Conservation (phyloP, 495 filamentous ascomycete genomes). For the Letharia lupina region DNA sequence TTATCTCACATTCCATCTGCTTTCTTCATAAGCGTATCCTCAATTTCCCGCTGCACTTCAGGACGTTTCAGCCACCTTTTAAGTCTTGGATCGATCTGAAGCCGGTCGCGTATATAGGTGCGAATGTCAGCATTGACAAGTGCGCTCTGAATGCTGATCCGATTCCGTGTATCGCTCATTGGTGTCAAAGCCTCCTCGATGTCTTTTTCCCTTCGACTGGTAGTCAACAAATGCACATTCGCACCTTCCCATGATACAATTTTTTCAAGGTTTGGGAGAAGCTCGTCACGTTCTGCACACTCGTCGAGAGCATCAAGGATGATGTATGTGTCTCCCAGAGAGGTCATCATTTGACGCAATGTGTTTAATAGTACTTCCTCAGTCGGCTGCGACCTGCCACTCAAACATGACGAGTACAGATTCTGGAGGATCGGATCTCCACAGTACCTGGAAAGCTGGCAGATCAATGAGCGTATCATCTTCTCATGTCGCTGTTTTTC, state of each 20-base stretch:
- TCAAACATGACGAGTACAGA: slow-evolving; percentile 17
- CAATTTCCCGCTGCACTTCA: neutral
- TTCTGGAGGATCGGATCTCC: slow-evolving; percentile 15
- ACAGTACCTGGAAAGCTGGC: slow-evolving; percentile 23
- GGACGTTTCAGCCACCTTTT: slow-evolving; percentile 21
- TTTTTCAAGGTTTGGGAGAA: slow-evolving; percentile 25
- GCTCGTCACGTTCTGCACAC: slow-evolving; percentile 22
- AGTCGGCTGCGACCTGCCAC: slow-evolving; percentile 20
- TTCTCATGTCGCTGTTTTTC: slow-evolving; percentile 25
- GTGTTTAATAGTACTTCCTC: neutral
- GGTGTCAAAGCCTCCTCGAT: slow-evolving; percentile 20
- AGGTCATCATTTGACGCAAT: slow-evolving; percentile 1
- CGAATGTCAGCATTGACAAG: slow-evolving; percentile 28
- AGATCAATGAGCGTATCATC: slow-evolving; percentile 29
- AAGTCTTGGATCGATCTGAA: slow-evolving; percentile 9
- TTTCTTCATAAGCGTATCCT: slow-evolving; percentile 26
- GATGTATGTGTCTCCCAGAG: slow-evolving; percentile 16
- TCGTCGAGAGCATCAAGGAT: slow-evolving; percentile 32
- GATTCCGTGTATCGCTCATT: neutral
- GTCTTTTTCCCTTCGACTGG: slow-evolving; percentile 29
- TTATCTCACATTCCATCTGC: slow-evolving; percentile 33
- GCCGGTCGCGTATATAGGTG: slow-evolving; percentile 21
- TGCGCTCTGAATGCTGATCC: slow-evolving; percentile 12
- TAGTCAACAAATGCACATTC: slow-evolving; percentile 27
- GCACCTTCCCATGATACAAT: slow-evolving; percentile 19